Evolutionary conservation across 805 yeast species (phyloP).

Genomic region (Middelhovenomyces tepae): DNA sequence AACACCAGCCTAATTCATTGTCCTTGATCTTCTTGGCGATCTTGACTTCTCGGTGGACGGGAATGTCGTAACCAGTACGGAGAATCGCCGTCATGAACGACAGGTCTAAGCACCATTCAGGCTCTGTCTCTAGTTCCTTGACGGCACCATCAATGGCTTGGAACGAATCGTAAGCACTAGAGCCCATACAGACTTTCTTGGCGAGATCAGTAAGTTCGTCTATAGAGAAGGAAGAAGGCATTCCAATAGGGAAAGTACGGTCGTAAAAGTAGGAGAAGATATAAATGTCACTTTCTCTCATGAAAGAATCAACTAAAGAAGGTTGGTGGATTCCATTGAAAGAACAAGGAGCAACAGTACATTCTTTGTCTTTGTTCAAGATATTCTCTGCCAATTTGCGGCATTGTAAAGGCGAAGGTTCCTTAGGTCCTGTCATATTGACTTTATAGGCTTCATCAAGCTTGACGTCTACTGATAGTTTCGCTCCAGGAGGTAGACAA

Average conservation of each 20-base stretch:
- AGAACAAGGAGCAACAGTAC: constrained; percentile 73
- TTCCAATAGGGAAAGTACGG: constrained; percentile 82
- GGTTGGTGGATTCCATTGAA: constrained; percentile 97
- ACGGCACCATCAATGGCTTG: constrained; percentile 57
- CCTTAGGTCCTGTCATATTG: constrained; percentile 54
- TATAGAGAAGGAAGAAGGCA: constrained; percentile 79
- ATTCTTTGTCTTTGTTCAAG: constrained; percentile 70
- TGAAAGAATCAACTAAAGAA: constrained; percentile 70
- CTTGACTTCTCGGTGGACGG: constrained; percentile 74
- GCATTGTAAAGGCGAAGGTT: constrained; percentile 67
- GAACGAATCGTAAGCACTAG: constrained; percentile 57
- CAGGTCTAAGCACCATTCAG: constrained; percentile 89
- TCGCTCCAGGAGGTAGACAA: constrained; percentile 31
- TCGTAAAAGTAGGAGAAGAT: constrained; percentile 93
- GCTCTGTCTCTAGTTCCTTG: constrained; percentile 59
- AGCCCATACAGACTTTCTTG: constrained; percentile 76
- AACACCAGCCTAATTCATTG: constrained; percentile 95
- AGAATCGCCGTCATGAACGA: constrained; percentile 81
- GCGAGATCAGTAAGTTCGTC: constrained; percentile 74
- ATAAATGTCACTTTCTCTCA: constrained; percentile 62
- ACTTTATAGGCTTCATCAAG: constrained; percentile 46
- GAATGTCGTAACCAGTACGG: constrained; percentile 92
- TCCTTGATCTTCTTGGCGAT: constrained; percentile 82
- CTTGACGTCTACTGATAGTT: constrained; percentile 47
- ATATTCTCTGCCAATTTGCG: constrained; percentile 69